Percentiles rank a stretch among this genome's conserved stretches.
phyloP scores from a whole-genome alignment of 2,329 filamentous ascomycete species.

The Knoxdaviesia proteae region DNA sequence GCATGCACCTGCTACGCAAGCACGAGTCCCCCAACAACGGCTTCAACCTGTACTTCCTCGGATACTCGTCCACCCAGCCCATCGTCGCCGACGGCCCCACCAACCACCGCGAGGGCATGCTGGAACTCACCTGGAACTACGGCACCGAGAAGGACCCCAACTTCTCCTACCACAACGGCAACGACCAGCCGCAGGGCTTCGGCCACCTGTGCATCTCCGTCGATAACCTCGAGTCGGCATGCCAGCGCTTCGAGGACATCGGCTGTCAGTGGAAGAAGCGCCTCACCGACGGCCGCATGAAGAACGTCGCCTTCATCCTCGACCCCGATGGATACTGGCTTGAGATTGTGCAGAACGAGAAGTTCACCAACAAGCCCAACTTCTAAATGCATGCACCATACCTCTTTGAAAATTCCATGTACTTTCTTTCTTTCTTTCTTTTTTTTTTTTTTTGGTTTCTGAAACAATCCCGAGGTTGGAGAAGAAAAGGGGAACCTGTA shows the following conservation, averaged over 20 bases:
- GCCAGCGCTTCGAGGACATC: conserved; percentile 63
- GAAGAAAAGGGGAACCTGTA: too few species aligned
- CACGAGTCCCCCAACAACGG: conserved; percentile 45
- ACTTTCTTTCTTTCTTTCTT: neutral
- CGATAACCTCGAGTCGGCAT: conserved; percentile 75
- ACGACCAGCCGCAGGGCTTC: conserved; percentile 78
- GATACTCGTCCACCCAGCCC: conserved; percentile 43
- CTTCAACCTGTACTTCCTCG: conserved; percentile 89
- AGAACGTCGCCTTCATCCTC: conserved; percentile 77
- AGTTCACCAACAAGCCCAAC: conserved; percentile 31
- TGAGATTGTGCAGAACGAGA: conserved; percentile 61
- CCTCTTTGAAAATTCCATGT: neutral
- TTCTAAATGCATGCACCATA: conserved; percentile 17
- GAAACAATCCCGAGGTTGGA: too few species aligned
- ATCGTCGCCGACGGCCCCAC: conserved; percentile 30
- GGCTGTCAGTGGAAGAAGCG: conserved; percentile 87
- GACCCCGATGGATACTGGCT: conserved; percentile 81
- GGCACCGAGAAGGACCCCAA: conserved; percentile 66
- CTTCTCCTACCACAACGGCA: conserved; percentile 85
- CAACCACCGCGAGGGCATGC: conserved; percentile 55
- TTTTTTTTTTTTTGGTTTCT: neutral
- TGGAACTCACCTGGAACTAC: conserved; percentile 77
- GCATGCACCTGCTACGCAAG: conserved; percentile 66
- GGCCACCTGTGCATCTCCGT: conserved; percentile 80
- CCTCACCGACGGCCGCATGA: conserved; percentile 80